Base-by-base conservation (phyloP, 345 rosid species). In the Eutrema yunnanense region DNA sequence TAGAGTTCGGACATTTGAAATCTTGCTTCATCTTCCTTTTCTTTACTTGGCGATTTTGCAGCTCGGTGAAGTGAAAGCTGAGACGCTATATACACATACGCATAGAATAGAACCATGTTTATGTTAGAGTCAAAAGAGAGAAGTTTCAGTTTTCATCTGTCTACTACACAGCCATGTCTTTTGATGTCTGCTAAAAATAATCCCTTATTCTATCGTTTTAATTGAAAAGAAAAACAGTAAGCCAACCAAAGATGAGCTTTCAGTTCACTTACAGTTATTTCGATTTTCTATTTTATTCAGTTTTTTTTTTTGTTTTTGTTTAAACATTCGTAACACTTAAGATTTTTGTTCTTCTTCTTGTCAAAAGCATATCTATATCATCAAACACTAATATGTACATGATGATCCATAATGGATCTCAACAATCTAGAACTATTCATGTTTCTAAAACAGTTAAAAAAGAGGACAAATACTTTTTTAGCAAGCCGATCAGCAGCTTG, bases 21-120 rank as follows among this genome's bases (percentile, higher is more conserved):
- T n/a, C 16, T 74, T 58, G 56, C 9, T 67, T 67, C 38, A 60
- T 41, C 61, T 40, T 13, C 9, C 14, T 16, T 33, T 14, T 73
- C 41, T 29, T 19, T 40, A 6, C 29, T 14, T 54, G 55, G 6
- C 19, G 33, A 4, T 56, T 65, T 73, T 74, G 67, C 61, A 74
- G 78, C 67, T 66, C 67, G 9, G 78, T 74, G 47, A 74, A 74
- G 46, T 74, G 53, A 73, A 65, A 66, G 30, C 14, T 49, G 63
- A 41, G 61, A 73, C 41, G 38, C 10, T 14, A 54, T 33, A 33
- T 38, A 42, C 43, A 46, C 62, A 51, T 34, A 40, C 43, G 19
- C 60, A 6, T 3, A 10, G 30, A 10, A 33, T 3, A 10, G 30
- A 10, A 33, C 9, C 44, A 62, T 34, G 29, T 32, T 41, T 22